Evolutionary conservation across 768 basidiomycete species (phyloP), one percentile per base, ranked within the genome.

Genomic region (Tricholoma bakamatsutake): DNA sequence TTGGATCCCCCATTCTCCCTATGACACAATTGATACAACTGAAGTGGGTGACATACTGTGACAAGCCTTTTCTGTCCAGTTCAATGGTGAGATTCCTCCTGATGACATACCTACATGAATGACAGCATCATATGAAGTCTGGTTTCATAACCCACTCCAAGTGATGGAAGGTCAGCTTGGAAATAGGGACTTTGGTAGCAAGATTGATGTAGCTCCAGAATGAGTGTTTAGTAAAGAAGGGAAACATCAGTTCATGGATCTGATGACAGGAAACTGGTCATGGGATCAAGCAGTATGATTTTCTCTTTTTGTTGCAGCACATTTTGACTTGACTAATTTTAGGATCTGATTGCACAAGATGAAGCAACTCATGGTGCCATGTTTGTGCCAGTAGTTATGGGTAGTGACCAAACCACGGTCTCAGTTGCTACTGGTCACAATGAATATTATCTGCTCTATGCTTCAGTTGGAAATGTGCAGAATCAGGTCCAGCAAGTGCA

Each of bases 161-260:
- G 57, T 69, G 5, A 50, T 69, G 11, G 56, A 66, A 30, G 53
- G 57, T 6, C 62, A 65, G 49, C 42, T 68, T 0, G 53, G 52
- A 5, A 67, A 67, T 33, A 61, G 58, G 0, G 65, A 68, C 37
- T 67, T 67, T 51, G 56, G 48, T 30, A 56, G 52, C 17, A 61
- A 68, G 50, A 57, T 68, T 11, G 67, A 69, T 52, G 66, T 59
- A 53, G 55, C 59, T 0, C 58, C 64, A 0, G 61, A 67, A 34
- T 56, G 56, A 1, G 47, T 63, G 0, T 65, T 57, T 37, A 56
- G 62, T 27, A 27, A 48, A 11, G 13, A 8, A 5, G 33, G 35
- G 6, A 40, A 52, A 15, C 42, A 11, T 2, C 56, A 27, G 15
- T 57, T 42, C 13, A 15, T 18, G 1, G 40, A 46, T 39, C 24